Evolutionary conservation across 192 early-diverging fungal genomes (phyloP).

Genomic region (Entrophospora sp.): DNA sequence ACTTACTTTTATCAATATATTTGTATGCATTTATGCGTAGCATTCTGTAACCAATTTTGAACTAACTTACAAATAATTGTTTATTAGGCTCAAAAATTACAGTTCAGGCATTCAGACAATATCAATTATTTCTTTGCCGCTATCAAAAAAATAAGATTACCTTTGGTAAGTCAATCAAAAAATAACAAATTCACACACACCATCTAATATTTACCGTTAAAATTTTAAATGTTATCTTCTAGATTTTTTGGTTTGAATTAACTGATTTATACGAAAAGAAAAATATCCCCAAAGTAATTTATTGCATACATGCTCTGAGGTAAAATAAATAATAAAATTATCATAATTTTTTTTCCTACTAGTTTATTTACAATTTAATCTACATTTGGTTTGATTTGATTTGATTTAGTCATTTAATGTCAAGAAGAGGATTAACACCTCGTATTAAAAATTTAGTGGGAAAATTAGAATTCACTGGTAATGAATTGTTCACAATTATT

Average conservation of each 20-base stretch:
- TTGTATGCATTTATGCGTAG: not conserved
- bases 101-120: conserved; percentile 95
- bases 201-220: too few species aligned
- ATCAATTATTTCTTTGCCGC: conserved; percentile 89
- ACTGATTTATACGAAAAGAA: conserved; percentile 98
- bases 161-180: conserved; percentile 68
- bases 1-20: not conserved
- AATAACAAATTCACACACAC: too few species aligned
- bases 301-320: conserved; percentile 95
- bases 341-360: too few species aligned
- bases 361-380: too few species aligned
- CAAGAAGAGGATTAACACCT: conserved; percentile 73
- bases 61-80: not conserved
- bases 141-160: conserved; percentile 69
- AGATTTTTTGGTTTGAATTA: conserved; percentile 94
- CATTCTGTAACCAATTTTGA: too few species aligned
- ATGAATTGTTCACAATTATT: conserved; percentile 25
- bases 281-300: conserved; percentile 98
- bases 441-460: conserved; percentile 91
- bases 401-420: conserved; percentile 74
- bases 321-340: conserved; percentile 15
- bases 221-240: too few species aligned
- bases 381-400: too few species aligned
- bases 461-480: conserved; percentile 80
- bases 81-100: conserved; percentile 64